These are phyloP conservation scores for Podila verticillata DNA, from an alignment of 192 early-diverging fungal genomes.

Conservation along the genomic window DNA sequence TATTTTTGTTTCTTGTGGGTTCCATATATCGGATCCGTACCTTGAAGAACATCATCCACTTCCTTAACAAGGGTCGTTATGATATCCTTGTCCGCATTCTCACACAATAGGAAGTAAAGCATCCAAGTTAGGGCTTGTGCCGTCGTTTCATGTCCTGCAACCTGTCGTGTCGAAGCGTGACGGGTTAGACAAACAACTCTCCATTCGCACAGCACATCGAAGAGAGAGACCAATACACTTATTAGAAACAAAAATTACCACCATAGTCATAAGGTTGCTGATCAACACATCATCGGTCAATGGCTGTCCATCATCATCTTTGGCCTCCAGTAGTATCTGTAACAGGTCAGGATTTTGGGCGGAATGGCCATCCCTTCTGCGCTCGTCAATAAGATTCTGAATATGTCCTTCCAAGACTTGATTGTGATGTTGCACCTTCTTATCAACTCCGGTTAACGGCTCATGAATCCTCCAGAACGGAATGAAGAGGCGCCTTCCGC, in stretches of 20 bases:
- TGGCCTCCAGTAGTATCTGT: conserved; percentile 49
- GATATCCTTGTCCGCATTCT: conserved; percentile 47
- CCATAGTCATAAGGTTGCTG: conserved; percentile 57
- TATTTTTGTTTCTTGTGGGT: conserved; percentile 37
- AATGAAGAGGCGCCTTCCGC: too few relatives aligned
- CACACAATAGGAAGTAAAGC: conserved; percentile 46
- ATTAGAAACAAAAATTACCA: background rate
- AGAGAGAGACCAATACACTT: too few relatives aligned
- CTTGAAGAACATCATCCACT: conserved; percentile 35
- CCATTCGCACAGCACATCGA: background rate
- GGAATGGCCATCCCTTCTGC: conserved; percentile 15
- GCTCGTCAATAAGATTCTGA: conserved; percentile 33
- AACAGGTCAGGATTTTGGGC: conserved; percentile 38
- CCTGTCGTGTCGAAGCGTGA: background rate
- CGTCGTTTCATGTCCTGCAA: conserved; percentile 41
- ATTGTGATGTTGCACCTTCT: conserved; percentile 9
- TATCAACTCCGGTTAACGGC: conserved; percentile 8
- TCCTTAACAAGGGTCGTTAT: conserved; percentile 39
- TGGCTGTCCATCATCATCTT: conserved; percentile 35
- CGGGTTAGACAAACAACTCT: too few relatives aligned
- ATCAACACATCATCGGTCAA: conserved; percentile 54
- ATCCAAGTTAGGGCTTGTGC: conserved; percentile 61
- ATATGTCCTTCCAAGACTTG: conserved; percentile 8
- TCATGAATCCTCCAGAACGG: conserved; percentile 44
- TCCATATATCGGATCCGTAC: conserved; percentile 26